Conservation (phyloP, 2,329 filamentous ascomycete species). For the Calonectria multiphialidica region DNA sequence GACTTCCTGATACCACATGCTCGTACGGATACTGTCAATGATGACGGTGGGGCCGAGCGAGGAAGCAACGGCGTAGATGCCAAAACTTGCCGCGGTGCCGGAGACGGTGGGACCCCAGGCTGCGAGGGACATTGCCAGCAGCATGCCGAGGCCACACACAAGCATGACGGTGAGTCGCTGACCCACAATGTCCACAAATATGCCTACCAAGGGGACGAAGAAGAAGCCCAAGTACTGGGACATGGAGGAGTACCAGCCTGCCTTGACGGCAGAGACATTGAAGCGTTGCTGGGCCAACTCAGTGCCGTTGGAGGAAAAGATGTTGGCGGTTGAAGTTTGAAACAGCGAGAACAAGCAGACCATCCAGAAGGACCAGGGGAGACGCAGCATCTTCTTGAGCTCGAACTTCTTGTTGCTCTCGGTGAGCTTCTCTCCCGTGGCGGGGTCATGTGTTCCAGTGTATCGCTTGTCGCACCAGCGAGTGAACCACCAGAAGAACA, state of each 20-base stretch:
- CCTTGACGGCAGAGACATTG: slow-evolving; percentile 63
- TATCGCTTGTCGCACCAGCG: slow-evolving; percentile 62
- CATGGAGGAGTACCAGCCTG: slow-evolving; percentile 71
- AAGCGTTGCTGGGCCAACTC: slow-evolving; percentile 72
- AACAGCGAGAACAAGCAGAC: slow-evolving; percentile 68
- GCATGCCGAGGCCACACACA: slow-evolving; percentile 63
- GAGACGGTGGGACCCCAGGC: slow-evolving; percentile 61
- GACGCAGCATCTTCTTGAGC: slow-evolving; percentile 63
- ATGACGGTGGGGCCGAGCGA: slow-evolving; percentile 69
- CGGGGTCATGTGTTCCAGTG: slow-evolving; percentile 61
- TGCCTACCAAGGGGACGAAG: slow-evolving; percentile 65
- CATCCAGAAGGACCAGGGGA: slow-evolving; percentile 72
- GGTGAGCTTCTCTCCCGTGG: slow-evolving; percentile 69
- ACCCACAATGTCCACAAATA: slow-evolving; percentile 68
- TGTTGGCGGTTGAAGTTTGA: slow-evolving; percentile 66
- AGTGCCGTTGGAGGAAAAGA: slow-evolving; percentile 70
- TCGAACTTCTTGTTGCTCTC: slow-evolving; percentile 71
- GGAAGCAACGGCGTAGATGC: slow-evolving; percentile 68
- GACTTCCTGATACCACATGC: slow-evolving; percentile 69
- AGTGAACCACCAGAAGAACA: slow-evolving; percentile 68
- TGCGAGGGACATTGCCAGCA: slow-evolving; percentile 65
- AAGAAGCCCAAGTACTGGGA: slow-evolving; percentile 70
- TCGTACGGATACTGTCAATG: slow-evolving; percentile 71
- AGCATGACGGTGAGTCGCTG: slow-evolving; percentile 66
- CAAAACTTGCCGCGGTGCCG: slow-evolving; percentile 70